Evolutionary conservation across 108 stramenopile genomes (phyloP).

Genomic region (Aureococcus anophagefferens): DNA sequence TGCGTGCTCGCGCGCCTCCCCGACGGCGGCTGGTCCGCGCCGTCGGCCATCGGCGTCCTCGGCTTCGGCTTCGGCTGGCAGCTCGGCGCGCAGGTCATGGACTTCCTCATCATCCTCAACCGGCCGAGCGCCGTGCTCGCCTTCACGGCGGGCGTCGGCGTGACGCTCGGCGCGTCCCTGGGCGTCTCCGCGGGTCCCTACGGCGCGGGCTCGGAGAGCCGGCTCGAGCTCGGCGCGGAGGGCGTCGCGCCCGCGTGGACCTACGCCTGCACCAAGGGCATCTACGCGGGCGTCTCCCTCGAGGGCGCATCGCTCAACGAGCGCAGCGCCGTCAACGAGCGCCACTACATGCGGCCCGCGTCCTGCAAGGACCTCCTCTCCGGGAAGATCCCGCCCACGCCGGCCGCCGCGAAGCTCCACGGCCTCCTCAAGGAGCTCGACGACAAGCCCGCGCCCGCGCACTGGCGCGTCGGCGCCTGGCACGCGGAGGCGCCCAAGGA

Average conservation of each 20-base stretch:
- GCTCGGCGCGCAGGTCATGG: constrained; percentile 34
- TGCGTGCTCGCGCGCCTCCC: constrained; percentile 14
- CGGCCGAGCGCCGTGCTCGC: constrained; percentile 1
- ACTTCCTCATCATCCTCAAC: constrained; percentile 3
- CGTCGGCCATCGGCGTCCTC: constrained; percentile 68
- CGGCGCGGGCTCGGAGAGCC: constrained; percentile 70
- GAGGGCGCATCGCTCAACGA: constrained; percentile 75
- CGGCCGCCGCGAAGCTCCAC: too few species aligned
- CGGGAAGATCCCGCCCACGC: too few species aligned
- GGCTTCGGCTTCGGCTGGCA: constrained; percentile 65
- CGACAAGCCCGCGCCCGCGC: too few species aligned
- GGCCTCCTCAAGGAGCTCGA: too few species aligned
- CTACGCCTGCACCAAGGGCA: constrained; percentile 75
- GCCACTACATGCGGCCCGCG: constrained; percentile 53
- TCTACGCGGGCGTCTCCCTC: constrained; percentile 84
- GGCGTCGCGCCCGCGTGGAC: constrained; percentile 50
- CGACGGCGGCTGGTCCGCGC: constrained; percentile 59
- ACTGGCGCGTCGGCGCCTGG: too few species aligned
- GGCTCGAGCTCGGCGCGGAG: constrained; percentile 41
- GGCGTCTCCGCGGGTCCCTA: constrained; percentile 79
- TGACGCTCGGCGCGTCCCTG: constrained; percentile 70
- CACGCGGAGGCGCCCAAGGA: too few species aligned
- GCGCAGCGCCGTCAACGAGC: constrained; percentile 79
- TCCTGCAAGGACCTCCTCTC: too few species aligned
- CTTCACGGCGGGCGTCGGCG: constrained; percentile 16